phyloP scores from a whole-genome alignment of 2,329 filamentous ascomycete species.

The Scedosporium aurantiacum region DNA sequence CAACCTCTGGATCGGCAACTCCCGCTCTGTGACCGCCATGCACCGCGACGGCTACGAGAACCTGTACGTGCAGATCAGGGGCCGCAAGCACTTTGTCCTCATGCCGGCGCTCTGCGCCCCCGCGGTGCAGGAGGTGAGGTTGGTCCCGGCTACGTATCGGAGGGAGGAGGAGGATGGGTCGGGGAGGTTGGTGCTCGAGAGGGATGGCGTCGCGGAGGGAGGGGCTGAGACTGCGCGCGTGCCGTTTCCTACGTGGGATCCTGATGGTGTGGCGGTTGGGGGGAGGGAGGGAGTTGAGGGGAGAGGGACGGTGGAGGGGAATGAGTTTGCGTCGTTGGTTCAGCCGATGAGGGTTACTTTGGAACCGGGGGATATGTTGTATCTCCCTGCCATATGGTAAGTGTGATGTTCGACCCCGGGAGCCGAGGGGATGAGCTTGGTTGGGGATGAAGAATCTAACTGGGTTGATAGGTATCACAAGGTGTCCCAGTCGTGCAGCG shows the following conservation, averaged over 20 bases:
- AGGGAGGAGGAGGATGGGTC: constrained; percentile 18
- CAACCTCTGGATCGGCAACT: constrained; percentile 76
- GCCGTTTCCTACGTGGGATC: constrained; percentile 67
- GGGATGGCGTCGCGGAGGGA: constrained; percentile 19
- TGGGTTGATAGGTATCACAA: constrained; percentile 55
- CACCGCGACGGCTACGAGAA: constrained; percentile 84
- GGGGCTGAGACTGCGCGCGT: constrained; percentile 25
- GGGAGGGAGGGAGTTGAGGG: constrained; percentile 8
- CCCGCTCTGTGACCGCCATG: constrained; percentile 55
- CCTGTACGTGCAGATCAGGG: constrained; percentile 66
- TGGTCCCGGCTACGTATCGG: constrained; percentile 49
- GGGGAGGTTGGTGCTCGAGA: constrained; percentile 12
- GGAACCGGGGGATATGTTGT: constrained; percentile 66
- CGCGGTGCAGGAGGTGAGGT: constrained; percentile 52
- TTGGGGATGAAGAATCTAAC: not conserved
- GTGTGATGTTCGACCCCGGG: constrained; percentile 11
- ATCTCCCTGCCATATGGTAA: constrained; percentile 70
- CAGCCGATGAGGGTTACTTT: constrained; percentile 57
- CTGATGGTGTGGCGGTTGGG: constrained; percentile 20
- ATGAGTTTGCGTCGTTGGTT: constrained; percentile 43
- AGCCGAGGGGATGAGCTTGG: not conserved
- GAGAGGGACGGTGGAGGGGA: constrained; percentile 55
- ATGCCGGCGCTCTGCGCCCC: constrained; percentile 60
- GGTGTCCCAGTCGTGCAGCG: constrained; percentile 57
- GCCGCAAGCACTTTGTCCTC: constrained; percentile 63